A percentile compares a stretch with the other conserved stretches of the same genome.
These are phyloP conservation scores for Leptographium procerum DNA, from an alignment of 2,329 filamentous ascomycete species.

Conservation along the genomic window DNA sequence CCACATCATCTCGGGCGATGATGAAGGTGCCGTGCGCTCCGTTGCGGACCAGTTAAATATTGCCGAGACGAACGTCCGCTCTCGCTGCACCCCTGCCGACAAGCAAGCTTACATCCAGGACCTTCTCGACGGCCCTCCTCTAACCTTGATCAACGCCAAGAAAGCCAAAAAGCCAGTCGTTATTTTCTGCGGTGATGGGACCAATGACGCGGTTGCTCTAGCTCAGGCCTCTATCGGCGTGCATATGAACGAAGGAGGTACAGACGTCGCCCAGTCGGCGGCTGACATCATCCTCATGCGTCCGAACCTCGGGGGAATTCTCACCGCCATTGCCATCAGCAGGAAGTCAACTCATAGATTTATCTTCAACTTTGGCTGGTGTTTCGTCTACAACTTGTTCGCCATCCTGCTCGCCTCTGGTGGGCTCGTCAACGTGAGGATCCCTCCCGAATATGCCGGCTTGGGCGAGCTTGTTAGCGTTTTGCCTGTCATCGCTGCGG, in stretches of 20 bases:
- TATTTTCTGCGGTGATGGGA: conserved; percentile 58
- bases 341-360: conserved; percentile 35
- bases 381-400: conserved; percentile 57
- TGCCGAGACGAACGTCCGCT: conserved; percentile 22
- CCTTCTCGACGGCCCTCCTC: conserved; percentile 23
- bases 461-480: conserved; percentile 66
- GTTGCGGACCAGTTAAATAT: conserved; percentile 31
- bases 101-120: conserved; percentile 33
- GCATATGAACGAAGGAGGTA: conserved; percentile 47
- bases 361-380: conserved; percentile 60
- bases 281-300: conserved; percentile 60
- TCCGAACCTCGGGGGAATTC: conserved; percentile 40
- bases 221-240: conserved; percentile 61
- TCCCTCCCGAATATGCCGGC: conserved; percentile 52
- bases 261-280: conserved; percentile 46
- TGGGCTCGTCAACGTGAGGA: conserved; percentile 36
- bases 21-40: conserved; percentile 33
- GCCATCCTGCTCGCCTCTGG: conserved; percentile 57
- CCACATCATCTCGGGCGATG: conserved; percentile 41
- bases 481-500: conserved; percentile 52
- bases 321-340: conserved; percentile 45
- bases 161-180: too few species aligned
- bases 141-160: too few species aligned
- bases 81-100: conserved; percentile 31
- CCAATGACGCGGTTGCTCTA: conserved; percentile 65